Base-by-base conservation (phyloP, 805 yeast genomes). In the Zygosaccharomyces rouxii region DNA sequence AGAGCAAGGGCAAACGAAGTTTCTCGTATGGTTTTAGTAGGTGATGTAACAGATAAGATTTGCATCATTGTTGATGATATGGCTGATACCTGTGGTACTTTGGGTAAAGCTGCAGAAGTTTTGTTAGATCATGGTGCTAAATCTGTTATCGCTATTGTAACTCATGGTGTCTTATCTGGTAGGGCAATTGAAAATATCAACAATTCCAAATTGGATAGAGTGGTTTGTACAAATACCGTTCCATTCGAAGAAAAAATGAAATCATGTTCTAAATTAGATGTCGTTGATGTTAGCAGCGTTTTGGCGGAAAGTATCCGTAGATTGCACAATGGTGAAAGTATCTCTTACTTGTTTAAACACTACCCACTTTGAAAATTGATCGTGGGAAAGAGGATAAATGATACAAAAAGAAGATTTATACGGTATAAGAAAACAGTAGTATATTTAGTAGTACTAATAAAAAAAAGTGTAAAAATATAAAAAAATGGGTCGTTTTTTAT, bases 41-140 rank as follows among this genome's bases (percentile, higher is more conserved):
- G 95, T 62, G 94, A 86, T 70, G 95, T 86, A 31, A 71, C 82
- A 2, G 83, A 79, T 51, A 86, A 86, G 67, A 74, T 81, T 43
- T 86, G 94, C 71, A 73, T 86, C 47, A 79, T 86, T 57, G 87
- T 86, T 39, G 95, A 86, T 69, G 95, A 86, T 67, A 86, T 86
- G 89, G 94, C 94, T 40, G 95, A 86, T 65, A 86, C 95, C 18
- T 86, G 95, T 71, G 95, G 94, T 53, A 86, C 95, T 16, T 71
- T 86, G 54, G 86, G 84, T 46, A 86, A 86, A 68, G 94, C 94
- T 33, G 87, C 89, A 19, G 92, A 86, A 54, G 79, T 83, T 11
- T 71, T 86, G 47, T 63, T 86, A 50, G 82, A 79, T 23, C 81
- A 85, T 58, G 77, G 77, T 29, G 94, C 92, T 40, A 73, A 79